Percentiles rank a stretch among this genome's conserved stretches.
These are phyloP conservation scores for Ophiosphaerella korrae DNA, from an alignment of 2,329 filamentous ascomycete species.

Conservation along the genomic window DNA sequence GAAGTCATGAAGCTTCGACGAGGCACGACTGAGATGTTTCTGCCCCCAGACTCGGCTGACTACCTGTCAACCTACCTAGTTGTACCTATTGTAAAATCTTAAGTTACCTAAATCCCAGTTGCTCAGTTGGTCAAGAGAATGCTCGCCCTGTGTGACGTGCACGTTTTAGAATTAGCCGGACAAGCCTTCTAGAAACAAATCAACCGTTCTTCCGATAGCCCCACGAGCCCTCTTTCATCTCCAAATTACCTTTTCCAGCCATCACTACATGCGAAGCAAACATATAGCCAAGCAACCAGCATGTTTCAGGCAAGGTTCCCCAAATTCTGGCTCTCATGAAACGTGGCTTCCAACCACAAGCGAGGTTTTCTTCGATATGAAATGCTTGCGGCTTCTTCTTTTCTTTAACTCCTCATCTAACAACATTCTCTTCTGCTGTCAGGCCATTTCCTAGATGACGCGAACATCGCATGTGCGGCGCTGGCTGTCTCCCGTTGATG, in stretches of 20 bases:
- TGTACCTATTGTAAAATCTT: too few relatives aligned
- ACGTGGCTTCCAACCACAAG: constrained; percentile 21
- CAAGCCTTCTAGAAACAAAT: constrained; percentile 7
- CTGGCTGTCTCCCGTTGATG: constrained; percentile 1
- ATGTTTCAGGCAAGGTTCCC: constrained; percentile 18
- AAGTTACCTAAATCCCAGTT: too few relatives aligned
- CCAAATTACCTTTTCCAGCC: constrained; percentile 1
- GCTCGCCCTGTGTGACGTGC: neutral
- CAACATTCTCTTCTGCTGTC: neutral
- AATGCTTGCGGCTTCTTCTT: neutral
- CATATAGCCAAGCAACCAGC: constrained; percentile 10
- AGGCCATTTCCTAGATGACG: neutral
- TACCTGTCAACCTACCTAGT: too few relatives aligned
- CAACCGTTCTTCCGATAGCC: constrained; percentile 13
- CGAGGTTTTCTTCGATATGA: constrained; percentile 4
- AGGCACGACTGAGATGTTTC: too few relatives aligned
- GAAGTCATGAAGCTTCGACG: too few relatives aligned
- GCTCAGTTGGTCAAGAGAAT: too few relatives aligned
- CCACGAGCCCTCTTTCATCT: constrained; percentile 8
- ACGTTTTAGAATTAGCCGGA: constrained; percentile 11
- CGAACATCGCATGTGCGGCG: neutral
- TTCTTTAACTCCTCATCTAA: neutral
- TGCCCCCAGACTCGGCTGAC: too few relatives aligned
- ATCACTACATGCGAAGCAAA: constrained; percentile 8
- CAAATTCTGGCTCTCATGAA: constrained; percentile 17